Base-by-base conservation (phyloP, 169 alveolate genomes). In the Blepharisma undulans region DNA sequence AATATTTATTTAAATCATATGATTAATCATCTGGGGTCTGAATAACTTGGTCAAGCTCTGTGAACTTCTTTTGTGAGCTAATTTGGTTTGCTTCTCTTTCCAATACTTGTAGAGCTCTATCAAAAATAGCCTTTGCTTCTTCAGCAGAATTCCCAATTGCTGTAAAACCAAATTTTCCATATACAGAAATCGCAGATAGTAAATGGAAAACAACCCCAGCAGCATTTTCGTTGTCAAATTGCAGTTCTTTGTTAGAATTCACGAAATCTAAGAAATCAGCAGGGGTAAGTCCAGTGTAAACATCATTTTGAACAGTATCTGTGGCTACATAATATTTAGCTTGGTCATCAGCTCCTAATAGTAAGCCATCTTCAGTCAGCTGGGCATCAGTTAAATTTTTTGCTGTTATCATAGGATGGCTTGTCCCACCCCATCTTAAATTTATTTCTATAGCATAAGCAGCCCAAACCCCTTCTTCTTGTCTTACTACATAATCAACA, bases 371-470 rank as follows among this genome's bases (percentile, higher is more conserved):
- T 48, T 25, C 36, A 48, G 77, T 84, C 30, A 84, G 77, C 77
- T 48, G 27, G 27, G 74, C 27, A 29, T 59, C 60, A 25, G 77
- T 36, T 6, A 84, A 25, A 30, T 84, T 34, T 30, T 84, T 32
- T n/a, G 77, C 77, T 21, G 30, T 22, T 2, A 84, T 84, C 74
- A 84, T n/a, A 48, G 89, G 89, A 60, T 84, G 89, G 33, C 61
- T 25, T 0, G 89, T 84, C 27, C 89, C 89, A 21, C 89, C 89
- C 89, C 89, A 84, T 30, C 89, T 84, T 84, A 84, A 84, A 60
- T 84, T 84, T 0, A 84, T 84, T 60, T 84, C 89, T 36, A 84
- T 59, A 22, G 89, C 89, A 60, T 48, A 84, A 48, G 77, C 89
- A 2, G 6, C 89, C 87, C 87, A 84, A n/a, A 25, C 27, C 48